Conservation (phyloP, 2,329 filamentous ascomycete genomes). For the Botryotinia calthae region DNA sequence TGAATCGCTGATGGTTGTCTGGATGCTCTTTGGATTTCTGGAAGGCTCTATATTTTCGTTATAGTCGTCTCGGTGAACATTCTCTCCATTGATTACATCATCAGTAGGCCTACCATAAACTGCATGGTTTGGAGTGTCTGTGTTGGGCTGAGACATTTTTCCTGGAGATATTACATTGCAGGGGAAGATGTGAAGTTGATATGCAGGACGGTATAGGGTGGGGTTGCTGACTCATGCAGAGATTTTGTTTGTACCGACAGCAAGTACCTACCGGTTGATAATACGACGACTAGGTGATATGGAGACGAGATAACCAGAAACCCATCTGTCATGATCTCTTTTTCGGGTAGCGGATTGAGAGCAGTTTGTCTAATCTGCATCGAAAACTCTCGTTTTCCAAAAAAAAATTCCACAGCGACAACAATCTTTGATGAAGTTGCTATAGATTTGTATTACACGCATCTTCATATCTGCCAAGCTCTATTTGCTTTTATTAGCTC, state of each 20-base stretch:
- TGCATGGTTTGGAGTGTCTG: neutral
- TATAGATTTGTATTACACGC: neutral
- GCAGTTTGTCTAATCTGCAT: neutral
- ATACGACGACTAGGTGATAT: neutral
- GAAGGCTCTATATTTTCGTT: neutral
- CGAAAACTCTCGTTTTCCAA: neutral
- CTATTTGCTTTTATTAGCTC: neutral
- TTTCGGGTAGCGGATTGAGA: neutral
- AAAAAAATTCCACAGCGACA: neutral
- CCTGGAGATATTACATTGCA: neutral
- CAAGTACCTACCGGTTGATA: neutral
- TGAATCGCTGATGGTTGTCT: neutral
- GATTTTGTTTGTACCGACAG: neutral
- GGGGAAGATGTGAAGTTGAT: no score
- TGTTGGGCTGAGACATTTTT: neutral
- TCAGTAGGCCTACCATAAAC: neutral
- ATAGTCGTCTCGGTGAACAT: accelerated
- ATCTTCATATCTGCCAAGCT: neutral
- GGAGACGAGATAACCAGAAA: neutral
- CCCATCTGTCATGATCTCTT: neutral
- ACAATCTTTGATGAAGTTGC: neutral
- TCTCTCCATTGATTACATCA: neutral
- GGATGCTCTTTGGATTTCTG: neutral
- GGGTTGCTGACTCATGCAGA: constrained; percentile 9
- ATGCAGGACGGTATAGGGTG: neutral